Conservation (phyloP, 305 asterid species). For the Fraxinus velutina region DNA sequence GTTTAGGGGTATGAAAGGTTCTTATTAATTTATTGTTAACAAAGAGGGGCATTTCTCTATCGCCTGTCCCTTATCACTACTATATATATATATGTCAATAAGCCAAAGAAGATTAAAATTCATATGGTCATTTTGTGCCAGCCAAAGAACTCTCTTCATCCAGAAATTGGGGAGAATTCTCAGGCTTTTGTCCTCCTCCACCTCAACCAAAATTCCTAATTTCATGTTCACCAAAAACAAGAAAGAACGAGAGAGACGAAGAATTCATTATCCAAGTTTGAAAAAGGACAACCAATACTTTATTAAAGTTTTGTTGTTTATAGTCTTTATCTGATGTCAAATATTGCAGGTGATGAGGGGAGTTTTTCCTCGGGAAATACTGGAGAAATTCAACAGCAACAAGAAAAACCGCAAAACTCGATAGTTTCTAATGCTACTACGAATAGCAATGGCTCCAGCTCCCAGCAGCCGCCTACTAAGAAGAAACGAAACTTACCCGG, state of each 20-base stretch:
- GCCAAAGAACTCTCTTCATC: slow-evolving; percentile 25
- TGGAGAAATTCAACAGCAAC: slow-evolving; percentile 59
- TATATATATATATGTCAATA: slow-evolving; percentile 39
- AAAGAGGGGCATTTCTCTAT: slow-evolving; percentile 30
- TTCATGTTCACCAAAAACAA: slow-evolving; percentile 34
- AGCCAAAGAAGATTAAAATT: slow-evolving; percentile 57
- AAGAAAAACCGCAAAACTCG: slow-evolving; percentile 29
- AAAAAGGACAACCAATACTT: slow-evolving; percentile 7
- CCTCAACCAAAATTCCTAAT: slow-evolving; percentile 28
- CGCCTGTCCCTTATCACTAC: slow-evolving; percentile 37
- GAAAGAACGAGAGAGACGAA: neutral
- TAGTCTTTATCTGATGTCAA: slow-evolving; percentile 47
- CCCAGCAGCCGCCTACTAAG: slow-evolving; percentile 46
- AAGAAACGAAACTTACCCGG: slow-evolving; percentile 72
- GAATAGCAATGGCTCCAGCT: slow-evolving; percentile 53
- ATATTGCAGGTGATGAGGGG: slow-evolving; percentile 70
- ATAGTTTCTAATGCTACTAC: slow-evolving; percentile 27
- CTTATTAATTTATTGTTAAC: neutral
- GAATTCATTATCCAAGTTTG: neutral
- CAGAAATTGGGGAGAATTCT: slow-evolving; percentile 44
- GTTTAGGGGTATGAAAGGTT: neutral
- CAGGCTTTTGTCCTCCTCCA: slow-evolving; percentile 54
- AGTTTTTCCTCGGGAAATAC: slow-evolving; percentile 70
- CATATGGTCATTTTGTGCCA: slow-evolving; percentile 31
- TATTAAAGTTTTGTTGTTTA: neutral